Conservation (phyloP, 208 protist genomes). For the Trypanosomatidae sp. region DNA sequence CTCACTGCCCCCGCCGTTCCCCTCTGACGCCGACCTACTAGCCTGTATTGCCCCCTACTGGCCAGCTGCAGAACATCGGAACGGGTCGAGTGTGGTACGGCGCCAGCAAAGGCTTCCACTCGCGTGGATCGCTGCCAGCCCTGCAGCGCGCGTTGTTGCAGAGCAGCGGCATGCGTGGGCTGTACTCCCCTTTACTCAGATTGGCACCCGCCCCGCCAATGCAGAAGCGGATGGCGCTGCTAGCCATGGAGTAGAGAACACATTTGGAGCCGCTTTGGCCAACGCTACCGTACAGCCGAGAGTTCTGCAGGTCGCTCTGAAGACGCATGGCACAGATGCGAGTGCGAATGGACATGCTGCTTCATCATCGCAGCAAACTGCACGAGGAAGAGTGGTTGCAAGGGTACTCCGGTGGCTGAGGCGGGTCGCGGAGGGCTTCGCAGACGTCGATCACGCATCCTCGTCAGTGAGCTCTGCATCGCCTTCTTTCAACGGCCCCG, state of each 20-base stretch:
- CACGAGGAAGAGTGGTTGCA: neutral
- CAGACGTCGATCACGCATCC: slow-evolving; percentile 18
- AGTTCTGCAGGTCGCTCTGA: slow-evolving; percentile 13
- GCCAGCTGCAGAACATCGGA: slow-evolving; percentile 2
- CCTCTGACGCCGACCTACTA: neutral
- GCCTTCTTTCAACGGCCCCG: slow-evolving; percentile 5
- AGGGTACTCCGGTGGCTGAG: slow-evolving; percentile 17
- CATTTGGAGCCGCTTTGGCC: slow-evolving; percentile 25
- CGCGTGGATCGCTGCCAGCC: slow-evolving; percentile 39
- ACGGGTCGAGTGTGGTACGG: neutral
- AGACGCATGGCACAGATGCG: neutral
- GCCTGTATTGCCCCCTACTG: slow-evolving; percentile 27
- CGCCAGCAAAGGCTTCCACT: slow-evolving; percentile 34
- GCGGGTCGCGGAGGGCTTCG: slow-evolving; percentile 14
- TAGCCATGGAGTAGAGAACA: slow-evolving; percentile 7
- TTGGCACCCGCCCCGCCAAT: neutral
- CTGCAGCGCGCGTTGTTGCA: slow-evolving; percentile 36
- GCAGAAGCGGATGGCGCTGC: neutral
- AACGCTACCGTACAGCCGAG: slow-evolving; percentile 36
- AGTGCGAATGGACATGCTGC: neutral
- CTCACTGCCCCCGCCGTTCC: neutral
- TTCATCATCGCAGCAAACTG: neutral
- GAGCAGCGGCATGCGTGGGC: slow-evolving; percentile 40
- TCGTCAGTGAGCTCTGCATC: neutral
- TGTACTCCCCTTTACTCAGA: slow-evolving; percentile 32